Base-by-base conservation (phyloP, 176 grass and related monocot species). In the Eremochloa ophiuroides region DNA sequence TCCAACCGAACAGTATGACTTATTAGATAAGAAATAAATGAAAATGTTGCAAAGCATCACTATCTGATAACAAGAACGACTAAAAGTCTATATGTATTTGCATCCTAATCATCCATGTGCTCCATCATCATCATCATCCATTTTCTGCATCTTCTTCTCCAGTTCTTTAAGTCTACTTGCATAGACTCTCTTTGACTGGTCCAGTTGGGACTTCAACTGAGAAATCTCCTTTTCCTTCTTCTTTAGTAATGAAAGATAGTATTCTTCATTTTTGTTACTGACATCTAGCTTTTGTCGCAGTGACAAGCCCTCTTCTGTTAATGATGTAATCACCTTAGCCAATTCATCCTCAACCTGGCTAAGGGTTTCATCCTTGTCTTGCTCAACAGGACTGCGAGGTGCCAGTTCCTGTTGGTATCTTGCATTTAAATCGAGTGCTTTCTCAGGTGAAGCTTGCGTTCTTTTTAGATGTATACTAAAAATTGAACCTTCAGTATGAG, bases 311-410 rank as follows among this genome's bases (percentile, higher is more conserved):
- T 97, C 85, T 55, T 92, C 82, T 78, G 87, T 82, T 69, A 98
- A 94, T 80, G 86, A 91, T 69, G 82, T 71, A 82, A 98, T 95
- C 50, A 93, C 95, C 82, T 95, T 85, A 74, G 88, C 82, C 46
- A 86, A 91, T 87, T 87, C 95, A 67, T 84, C 66, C 87, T 91
- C 95, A 81, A 75, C 92, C 73, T 98, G 84, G 66, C 80, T 89
- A 37, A 82, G 66, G 38, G 88, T 87, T 89, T 93, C 90, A 73
- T 98, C 92, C 86, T 83, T 98, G 83, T 93, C 92, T 85, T 77
- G 80, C 40, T 91, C 92, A 40, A 82, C 69, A 92, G 58, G 86
- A 80, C 42, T 92, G 39, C 90, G 87, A 89, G 89, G 88, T 73
- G 55, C 69, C 65, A 87, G 92, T 58, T 94, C 80, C 67, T 67